Evolutionary conservation across 1,284 basidiomycete genomes (phyloP), one percentile per base, ranked within the genome.

Genomic region (Inonotus obliquus): DNA sequence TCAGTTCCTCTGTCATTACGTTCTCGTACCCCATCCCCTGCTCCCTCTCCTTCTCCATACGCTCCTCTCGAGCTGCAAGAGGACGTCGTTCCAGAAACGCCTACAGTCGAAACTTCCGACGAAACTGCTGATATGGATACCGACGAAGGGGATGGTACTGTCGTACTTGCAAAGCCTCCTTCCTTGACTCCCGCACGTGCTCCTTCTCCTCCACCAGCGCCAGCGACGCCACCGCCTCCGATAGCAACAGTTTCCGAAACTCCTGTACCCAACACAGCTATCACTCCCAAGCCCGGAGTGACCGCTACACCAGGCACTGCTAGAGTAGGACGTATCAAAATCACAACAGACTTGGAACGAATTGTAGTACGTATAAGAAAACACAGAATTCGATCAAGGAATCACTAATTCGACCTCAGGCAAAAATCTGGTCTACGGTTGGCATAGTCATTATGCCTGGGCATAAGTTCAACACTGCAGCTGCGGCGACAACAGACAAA

Each of bases 391-490:
- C 38, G 2, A 19, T 23, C 21, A 29, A 10, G 37, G 19, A 1
- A 14, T 47, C 19, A 23, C 49, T 41, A 35, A 48, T 37, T 21
- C 60, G 1, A 37, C 17, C 13, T 2, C 48, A 91, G 89, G 69
- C 78, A 38, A 89, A 83, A 68, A 85, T 91, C 66, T 90, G 87
- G 88, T 65, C 74, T 13, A 81, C 84, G 5, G 75, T 85, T 9
- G 82, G 84, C 35, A 87, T 89, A 52, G 73, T 84, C 47, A 77
- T 91, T 37, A 80, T 83, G 75, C 82, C 83, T 19, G 80, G 81
- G 7, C 75, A 81, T 66, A 69, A 72, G n/a, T 81, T 77, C 67
- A 70, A 77, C 59, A 67, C 69, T 2, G 67, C 73, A 0, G 69
- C 45, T 17, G 71, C 48, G 52, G 66, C 29, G 62, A 68, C 63